Conservation (phyloP, 23 red algal species). For the Rhodosorus marinus region DNA sequence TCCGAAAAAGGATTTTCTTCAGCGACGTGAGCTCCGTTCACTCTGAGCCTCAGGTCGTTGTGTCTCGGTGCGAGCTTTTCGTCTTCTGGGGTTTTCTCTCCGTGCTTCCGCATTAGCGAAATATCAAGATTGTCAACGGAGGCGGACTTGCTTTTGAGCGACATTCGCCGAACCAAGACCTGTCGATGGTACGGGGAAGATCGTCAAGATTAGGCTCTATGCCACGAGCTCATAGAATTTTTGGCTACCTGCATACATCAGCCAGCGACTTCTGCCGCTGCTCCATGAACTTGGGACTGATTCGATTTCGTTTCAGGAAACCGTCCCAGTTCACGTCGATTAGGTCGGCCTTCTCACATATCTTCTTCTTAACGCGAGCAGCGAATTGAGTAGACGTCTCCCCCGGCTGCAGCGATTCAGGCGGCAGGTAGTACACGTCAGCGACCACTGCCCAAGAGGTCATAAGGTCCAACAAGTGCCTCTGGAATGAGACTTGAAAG, state of each 20-base stretch:
- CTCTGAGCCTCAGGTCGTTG: no score
- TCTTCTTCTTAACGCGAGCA: conserved; percentile 47
- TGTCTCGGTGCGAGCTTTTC: no score
- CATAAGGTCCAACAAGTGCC: conserved; percentile 79
- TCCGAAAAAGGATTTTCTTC: no score
- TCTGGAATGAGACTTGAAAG: conserved; percentile 25
- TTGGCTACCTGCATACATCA: conserved; percentile 9
- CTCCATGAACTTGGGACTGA: conserved; percentile 66
- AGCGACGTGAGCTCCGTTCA: no score
- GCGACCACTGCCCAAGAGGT: conserved; percentile 89
- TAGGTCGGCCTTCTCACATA: conserved; percentile 45
- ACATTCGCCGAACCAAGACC: no score
- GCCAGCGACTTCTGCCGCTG: conserved; percentile 53
- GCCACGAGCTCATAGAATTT: no score
- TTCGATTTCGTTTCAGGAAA: conserved; percentile 85
- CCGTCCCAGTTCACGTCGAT: conserved; percentile 81
- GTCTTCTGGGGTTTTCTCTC: no score
- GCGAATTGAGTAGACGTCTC: conserved; percentile 61
- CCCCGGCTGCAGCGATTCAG: conserved; percentile 15
- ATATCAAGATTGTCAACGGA: no score
- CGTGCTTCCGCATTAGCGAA: no score
- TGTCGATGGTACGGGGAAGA: no score
- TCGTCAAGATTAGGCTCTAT: no score
- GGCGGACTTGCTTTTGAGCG: no score
- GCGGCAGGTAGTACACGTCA: conserved; percentile 85